phyloP scores from a whole-genome alignment of 1,284 basidiomycete species.

The Microbotryum scabiosae region DNA sequence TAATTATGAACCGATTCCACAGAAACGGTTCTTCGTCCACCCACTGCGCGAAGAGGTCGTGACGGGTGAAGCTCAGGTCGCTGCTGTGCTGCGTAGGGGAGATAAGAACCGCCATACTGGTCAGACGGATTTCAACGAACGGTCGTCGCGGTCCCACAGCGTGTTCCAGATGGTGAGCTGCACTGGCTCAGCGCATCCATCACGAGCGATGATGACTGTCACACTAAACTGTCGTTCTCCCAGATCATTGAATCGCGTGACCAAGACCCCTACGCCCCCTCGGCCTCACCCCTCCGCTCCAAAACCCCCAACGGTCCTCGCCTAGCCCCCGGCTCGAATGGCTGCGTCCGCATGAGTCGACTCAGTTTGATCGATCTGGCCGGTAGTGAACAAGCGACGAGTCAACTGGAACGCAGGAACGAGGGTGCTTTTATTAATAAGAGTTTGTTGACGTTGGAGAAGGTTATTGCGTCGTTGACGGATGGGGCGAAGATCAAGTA shows the following conservation, averaged over 20 bases:
- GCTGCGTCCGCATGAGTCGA: constrained; percentile 25
- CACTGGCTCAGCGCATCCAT: too few relatives aligned
- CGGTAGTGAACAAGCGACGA: constrained; percentile 89
- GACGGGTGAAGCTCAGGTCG: constrained; percentile 75
- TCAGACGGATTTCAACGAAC: constrained; percentile 93
- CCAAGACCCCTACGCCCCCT: constrained; percentile 4
- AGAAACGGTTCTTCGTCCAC: constrained; percentile 46
- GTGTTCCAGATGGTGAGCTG: constrained; percentile 70
- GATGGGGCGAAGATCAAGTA: constrained; percentile 73
- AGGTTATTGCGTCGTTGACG: constrained; percentile 77
- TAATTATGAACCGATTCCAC: constrained; percentile 9
- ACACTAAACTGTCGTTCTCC: constrained; percentile 30
- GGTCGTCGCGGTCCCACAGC: constrained; percentile 84
- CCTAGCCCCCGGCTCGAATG: constrained; percentile 12
- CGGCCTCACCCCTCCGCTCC: neutral
- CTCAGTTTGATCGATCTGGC: constrained; percentile 90
- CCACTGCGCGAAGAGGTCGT: constrained; percentile 85
- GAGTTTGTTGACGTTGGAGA: constrained; percentile 77
- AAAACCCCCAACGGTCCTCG: constrained; percentile 19
- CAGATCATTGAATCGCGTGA: constrained; percentile 42
- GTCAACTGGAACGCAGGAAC: constrained; percentile 79
- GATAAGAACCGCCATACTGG: constrained; percentile 83
- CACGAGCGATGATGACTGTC: too few relatives aligned
- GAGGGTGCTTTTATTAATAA: constrained; percentile 94
- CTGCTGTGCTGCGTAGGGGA: constrained; percentile 72